Conservation (phyloP, 805 yeast species). For the Monosporozyma unispora region DNA sequence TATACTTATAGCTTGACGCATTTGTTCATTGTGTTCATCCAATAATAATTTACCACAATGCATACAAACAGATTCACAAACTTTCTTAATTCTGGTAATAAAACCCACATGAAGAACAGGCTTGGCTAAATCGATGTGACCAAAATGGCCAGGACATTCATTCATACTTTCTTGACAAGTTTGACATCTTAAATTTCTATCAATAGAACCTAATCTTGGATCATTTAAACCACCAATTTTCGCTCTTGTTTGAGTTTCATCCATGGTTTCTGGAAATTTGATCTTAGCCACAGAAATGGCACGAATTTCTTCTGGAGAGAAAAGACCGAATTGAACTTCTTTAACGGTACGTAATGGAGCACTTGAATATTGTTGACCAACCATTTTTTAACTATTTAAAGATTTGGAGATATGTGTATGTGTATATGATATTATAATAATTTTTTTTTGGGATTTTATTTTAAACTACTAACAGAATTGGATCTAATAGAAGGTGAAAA, state of each 20-base stretch:
- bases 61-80: constrained; percentile 95
- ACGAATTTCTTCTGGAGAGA: constrained; percentile 95
- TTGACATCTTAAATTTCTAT: constrained; percentile 94
- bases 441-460: constrained; percentile 3
- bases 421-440: background rate
- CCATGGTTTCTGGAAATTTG: constrained; percentile 99
- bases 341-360: constrained; percentile 96
- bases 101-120: constrained; percentile 98
- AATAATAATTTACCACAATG: constrained; percentile 92
- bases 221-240: constrained; percentile 96
- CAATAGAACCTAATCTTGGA: constrained; percentile 94
- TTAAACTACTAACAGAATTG: background rate
- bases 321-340: constrained; percentile 96
- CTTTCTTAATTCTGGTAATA: constrained; percentile 86
- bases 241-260: constrained; percentile 88
- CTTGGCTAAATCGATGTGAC: constrained; percentile 95
- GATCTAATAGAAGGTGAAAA: background rate
- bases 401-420: background rate
- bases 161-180: constrained; percentile 99
- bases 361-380: constrained; percentile 83
- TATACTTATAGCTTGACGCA: constrained; percentile 81
- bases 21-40: constrained; percentile 61
- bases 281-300: constrained; percentile 97
- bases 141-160: constrained; percentile 99
- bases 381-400: constrained; percentile 23